Evolutionary conservation across 1,284 basidiomycete genomes (phyloP).

Genomic region (Ganoderma leucocontextum): DNA sequence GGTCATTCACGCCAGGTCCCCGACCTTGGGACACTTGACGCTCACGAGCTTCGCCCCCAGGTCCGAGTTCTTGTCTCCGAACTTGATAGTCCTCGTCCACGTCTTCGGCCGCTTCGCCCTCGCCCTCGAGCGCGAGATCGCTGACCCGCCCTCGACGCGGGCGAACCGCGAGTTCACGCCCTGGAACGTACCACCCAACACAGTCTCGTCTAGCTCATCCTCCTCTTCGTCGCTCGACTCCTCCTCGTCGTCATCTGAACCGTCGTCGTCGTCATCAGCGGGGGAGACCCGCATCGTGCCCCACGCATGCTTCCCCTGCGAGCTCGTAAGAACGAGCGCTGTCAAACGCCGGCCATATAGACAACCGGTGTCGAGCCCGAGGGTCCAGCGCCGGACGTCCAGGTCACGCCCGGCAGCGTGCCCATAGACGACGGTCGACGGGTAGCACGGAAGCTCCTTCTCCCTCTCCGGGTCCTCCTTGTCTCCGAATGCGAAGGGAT

Average conservation of each 20-base stretch:
- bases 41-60: slow-evolving; percentile 37
- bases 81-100: slow-evolving; percentile 33
- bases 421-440: slow-evolving; percentile 84
- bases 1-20: slow-evolving; percentile 22
- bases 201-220: slow-evolving; percentile 27
- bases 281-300: slow-evolving; percentile 6
- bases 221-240: slow-evolving; percentile 34
- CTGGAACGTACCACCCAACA: slow-evolving; percentile 16
- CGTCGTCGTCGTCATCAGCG: slow-evolving; percentile 25
- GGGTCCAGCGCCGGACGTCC: slow-evolving; percentile 80
- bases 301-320: slow-evolving; percentile 1
- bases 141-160: slow-evolving; percentile 26
- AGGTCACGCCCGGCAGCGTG: slow-evolving; percentile 81
- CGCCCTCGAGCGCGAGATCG: slow-evolving; percentile 14
- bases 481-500: slow-evolving; percentile 2
- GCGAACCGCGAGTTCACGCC: slow-evolving; percentile 26
- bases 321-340: slow-evolving; percentile 61
- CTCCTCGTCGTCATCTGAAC: slow-evolving; percentile 36
- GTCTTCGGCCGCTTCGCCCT: slow-evolving; percentile 27
- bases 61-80: slow-evolving; percentile 36
- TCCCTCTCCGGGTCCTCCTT: slow-evolving; percentile 19
- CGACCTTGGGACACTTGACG: slow-evolving; percentile 37
- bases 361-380: slow-evolving; percentile 87
- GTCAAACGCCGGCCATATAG: slow-evolving; percentile 67
- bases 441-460: slow-evolving; percentile 65